These are phyloP conservation scores for Zygoascus ofunaensis DNA, from an alignment of 805 yeast genomes.

Conservation along the genomic window DNA sequence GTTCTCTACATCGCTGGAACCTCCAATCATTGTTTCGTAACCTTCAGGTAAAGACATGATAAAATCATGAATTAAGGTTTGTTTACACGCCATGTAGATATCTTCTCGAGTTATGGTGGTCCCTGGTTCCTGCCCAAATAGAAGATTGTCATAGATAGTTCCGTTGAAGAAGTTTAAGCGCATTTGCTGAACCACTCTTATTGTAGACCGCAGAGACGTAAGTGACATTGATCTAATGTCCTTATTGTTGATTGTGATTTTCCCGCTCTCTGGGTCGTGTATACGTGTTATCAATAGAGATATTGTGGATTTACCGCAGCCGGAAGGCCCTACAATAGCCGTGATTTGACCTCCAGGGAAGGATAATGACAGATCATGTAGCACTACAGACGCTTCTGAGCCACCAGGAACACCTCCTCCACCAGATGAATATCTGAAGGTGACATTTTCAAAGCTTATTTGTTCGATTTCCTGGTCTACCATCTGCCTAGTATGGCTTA, in stretches of 20 bases:
- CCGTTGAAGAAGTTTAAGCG: constrained; percentile 62
- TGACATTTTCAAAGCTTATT: constrained; percentile 37
- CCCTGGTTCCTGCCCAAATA: constrained; percentile 35
- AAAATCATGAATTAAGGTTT: constrained; percentile 45
- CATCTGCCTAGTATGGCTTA: not conserved
- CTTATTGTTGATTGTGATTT: constrained; percentile 37
- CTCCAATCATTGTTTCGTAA: constrained; percentile 51
- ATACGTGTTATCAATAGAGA: constrained; percentile 48
- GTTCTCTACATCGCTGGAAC: constrained; percentile 29
- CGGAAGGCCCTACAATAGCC: constrained; percentile 78
- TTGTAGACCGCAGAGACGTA: constrained; percentile 39
- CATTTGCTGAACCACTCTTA: constrained; percentile 69
- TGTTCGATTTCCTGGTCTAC: not conserved
- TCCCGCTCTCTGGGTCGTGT: constrained; percentile 34
- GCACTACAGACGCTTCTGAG: constrained; percentile 34
- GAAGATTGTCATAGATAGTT: constrained; percentile 58
- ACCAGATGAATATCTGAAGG: constrained; percentile 29
- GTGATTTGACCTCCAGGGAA: constrained; percentile 37
- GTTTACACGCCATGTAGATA: constrained; percentile 34
- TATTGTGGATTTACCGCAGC: constrained; percentile 85
- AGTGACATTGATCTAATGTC: constrained; percentile 42
- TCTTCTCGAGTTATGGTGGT: constrained; percentile 1
- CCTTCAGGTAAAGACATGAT: constrained; percentile 41
- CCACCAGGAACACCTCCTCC: too few relatives aligned
- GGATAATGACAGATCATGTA: constrained; percentile 35